A percentile compares a stretch with the other conserved stretches of the same genome.
Conservation (phyloP, 345 rosid species). For the Citrus cavaleriei region DNA sequence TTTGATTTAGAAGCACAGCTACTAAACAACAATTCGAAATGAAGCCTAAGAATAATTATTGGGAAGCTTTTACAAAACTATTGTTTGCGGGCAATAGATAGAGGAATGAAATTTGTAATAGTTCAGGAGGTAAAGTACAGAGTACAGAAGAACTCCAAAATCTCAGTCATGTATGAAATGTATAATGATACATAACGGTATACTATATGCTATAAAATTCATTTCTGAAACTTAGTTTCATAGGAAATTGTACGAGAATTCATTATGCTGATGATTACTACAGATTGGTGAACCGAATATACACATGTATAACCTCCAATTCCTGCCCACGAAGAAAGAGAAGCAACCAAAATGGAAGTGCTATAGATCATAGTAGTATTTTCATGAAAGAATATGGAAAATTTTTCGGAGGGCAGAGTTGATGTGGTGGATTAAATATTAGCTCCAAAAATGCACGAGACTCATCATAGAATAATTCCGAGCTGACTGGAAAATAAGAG, state of each 20-base stretch:
- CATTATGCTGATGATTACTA: neutral
- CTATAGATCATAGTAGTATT: neutral
- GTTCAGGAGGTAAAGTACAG: no score
- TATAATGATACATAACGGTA: neutral
- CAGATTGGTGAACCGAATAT: neutral
- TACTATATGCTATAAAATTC: neutral
- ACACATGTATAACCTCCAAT: neutral
- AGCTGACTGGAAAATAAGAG: neutral
- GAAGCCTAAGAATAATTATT: neutral
- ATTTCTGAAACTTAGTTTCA: neutral
- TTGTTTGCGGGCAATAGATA: neutral
- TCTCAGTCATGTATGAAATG: neutral
- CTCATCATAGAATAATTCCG: neutral
- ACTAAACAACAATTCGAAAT: neutral
- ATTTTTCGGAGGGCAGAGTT: neutral
- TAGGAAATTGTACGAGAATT: neutral
- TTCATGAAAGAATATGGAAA: neutral
- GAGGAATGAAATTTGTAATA: neutral
- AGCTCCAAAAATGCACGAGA: neutral
- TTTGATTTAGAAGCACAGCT: neutral
- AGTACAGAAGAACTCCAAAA: neutral
- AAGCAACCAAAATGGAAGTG: neutral
- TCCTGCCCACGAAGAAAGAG: neutral
- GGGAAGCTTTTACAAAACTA: neutral
- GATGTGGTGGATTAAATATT: neutral